Evolutionary conservation across 148 eudicot genomes (phyloP), one percentile per base, ranked within the genome.

Genomic region (Talinum fruticosum): DNA sequence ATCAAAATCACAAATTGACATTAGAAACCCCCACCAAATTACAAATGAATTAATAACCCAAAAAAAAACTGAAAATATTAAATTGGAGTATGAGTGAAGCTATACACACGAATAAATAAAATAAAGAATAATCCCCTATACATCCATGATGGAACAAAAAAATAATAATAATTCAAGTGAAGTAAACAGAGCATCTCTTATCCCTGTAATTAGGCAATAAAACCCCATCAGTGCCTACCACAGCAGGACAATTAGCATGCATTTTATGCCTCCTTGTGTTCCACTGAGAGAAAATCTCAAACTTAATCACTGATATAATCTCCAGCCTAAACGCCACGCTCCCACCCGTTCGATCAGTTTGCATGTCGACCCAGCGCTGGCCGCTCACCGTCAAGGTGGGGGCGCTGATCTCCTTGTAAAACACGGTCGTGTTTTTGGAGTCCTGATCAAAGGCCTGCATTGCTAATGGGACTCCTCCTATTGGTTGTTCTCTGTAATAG

Each of bases 211-310:
- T 59, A 18, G 86, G 76, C 84, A 92, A 83, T 35, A 94, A 71
- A 10, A 75, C 67, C 41, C 96, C 98, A 84, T 92, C 89, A 3
- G 83, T 38, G 2, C 97, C 97, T 21, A 94, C 85, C 16, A 81
- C 85, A 51, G 83, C 90, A 14, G 74, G 73, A 77, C 98, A 92
- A 41, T 80, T 83, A 51, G 93, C 93, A 66, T 90, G 91, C 93
- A 90, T 85, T 78, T 69, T 91, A 78, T 95, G 94, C 51, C 61
- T 80, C 81, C 73, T 87, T 10, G 91, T 87, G 14, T 81, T 65
- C 94, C 93, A 89, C 26, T 26, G 29, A 10, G 80, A 47, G 10
- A 86, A 85, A 35, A 96, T 85, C 85, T 93, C 85, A 33, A 93
- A 96, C 78, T 94, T 88, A 47, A 93, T 90, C 30, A 86, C 80